Evolutionary conservation across 2,329 filamentous ascomycete species (phyloP).

Genomic region (Alternaria ethzedia): DNA sequence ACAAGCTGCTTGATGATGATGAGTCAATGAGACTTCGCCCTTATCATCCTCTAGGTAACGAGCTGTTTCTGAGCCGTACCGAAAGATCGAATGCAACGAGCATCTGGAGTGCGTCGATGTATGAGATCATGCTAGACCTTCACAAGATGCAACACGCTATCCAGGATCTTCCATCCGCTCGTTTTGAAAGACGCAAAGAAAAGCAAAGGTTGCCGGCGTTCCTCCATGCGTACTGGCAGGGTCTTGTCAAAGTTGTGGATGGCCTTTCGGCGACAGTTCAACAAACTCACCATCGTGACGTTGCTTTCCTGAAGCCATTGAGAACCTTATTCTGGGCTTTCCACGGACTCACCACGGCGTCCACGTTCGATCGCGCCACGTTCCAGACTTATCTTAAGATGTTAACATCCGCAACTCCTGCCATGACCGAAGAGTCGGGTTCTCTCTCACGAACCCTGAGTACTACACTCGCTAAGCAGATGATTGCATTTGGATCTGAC

Average conservation of each 20-base stretch:
- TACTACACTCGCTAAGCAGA: conserved; percentile 31
- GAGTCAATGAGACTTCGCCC: conserved; percentile 33
- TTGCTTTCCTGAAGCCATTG: conserved; percentile 33
- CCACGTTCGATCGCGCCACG: conserved; percentile 58
- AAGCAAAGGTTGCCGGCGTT: conserved; percentile 44
- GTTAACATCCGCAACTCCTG: conserved; percentile 24
- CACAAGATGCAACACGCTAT: conserved; percentile 42
- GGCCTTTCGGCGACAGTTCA: conserved; percentile 16
- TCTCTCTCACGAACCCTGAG: conserved; percentile 35
- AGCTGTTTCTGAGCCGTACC: conserved; percentile 46
- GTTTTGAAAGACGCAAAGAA: conserved; percentile 45
- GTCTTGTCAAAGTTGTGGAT: conserved; percentile 24
- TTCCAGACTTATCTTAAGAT: conserved; percentile 62
- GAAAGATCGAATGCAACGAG: conserved; percentile 6
- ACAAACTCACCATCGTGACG: conserved; percentile 14
- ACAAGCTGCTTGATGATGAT: conserved; percentile 8
- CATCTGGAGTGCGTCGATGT: conserved; percentile 32
- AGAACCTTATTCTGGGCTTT: conserved; percentile 58
- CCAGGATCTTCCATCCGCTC: conserved; percentile 32
- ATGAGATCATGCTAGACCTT: conserved; percentile 38
- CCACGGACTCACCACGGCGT: conserved; percentile 49
- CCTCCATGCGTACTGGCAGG: conserved; percentile 34
- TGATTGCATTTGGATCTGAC: conserved; percentile 65
- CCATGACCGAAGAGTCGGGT: conserved; percentile 2
- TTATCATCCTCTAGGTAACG: conserved; percentile 56